phyloP scores from a whole-genome alignment of 2,329 filamentous ascomycete species.

The Helicocarpus griseus region DNA sequence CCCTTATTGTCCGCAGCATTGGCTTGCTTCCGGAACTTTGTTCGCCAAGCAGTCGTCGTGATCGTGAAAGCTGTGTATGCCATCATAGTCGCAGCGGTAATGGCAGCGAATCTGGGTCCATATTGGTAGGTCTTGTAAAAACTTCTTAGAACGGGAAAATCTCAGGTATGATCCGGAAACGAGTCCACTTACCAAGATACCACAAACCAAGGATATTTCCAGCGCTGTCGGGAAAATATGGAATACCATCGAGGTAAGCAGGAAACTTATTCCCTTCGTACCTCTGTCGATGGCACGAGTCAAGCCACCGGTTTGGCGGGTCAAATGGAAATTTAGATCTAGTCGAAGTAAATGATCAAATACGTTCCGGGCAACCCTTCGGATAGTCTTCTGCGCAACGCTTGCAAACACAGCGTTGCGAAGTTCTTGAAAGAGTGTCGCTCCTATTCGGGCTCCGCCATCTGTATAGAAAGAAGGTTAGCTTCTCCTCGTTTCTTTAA shows the following conservation, averaged over 20 bases:
- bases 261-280: slow-evolving; percentile 96
- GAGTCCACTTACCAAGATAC: slow-evolving; percentile 56
- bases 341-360: slow-evolving; percentile 82
- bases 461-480: slow-evolving; percentile 37
- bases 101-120: slow-evolving; percentile 79
- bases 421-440: slow-evolving; percentile 83
- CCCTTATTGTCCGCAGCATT: slow-evolving; percentile 95
- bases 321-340: slow-evolving; percentile 87
- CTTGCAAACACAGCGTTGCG: slow-evolving; percentile 95
- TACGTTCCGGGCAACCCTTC: slow-evolving; percentile 80
- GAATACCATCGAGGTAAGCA: slow-evolving; percentile 97
- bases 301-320: slow-evolving; percentile 86
- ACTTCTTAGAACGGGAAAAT: background rate
- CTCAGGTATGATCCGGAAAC: background rate
- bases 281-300: slow-evolving; percentile 92
- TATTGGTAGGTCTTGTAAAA: slow-evolving; percentile 71
- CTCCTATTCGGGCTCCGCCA: slow-evolving; percentile 76
- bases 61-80: slow-evolving; percentile 97
- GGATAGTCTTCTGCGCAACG: slow-evolving; percentile 93
- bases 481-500: background rate
- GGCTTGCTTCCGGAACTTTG: slow-evolving; percentile 87
- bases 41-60: slow-evolving; percentile 90
- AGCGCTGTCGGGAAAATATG: slow-evolving; percentile 88
- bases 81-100: slow-evolving; percentile 84
- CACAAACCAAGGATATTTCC: slow-evolving; percentile 91